Base-by-base conservation (phyloP, 371 early-diverging fungal genomes). In the Parasitella parasitica region DNA sequence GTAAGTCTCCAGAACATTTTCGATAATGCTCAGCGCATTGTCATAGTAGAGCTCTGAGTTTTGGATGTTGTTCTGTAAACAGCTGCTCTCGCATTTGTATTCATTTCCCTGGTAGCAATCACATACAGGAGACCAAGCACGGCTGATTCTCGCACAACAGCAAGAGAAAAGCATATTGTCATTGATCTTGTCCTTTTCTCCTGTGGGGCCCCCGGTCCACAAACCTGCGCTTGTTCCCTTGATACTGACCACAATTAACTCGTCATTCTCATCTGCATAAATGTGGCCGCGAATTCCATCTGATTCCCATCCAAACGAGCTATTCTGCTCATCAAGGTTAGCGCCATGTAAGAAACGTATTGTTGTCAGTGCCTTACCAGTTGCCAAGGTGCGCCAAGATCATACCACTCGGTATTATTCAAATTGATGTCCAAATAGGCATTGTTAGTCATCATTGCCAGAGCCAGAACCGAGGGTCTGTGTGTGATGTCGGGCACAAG, bases 151-250 rank as follows among this genome's bases (percentile, higher is more conserved):
- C 6, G 91, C 98, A 79, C 97, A 97, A 77, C 99, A 98, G 77
- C 99, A 98, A 1, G 95, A 95, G 72, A 97, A 98, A 67, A 98
- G 80, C 50, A 92, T 79, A 70, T 97, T 97, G 73, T 97, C 97
- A 78, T 95, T 96, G 55, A 75, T 76, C 70, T 94, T 94, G 74
- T 95, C 96, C 32, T 85, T 84, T 9, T 81, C 84, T 4, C 89
- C 87, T 6, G 95, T 92, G 18, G 87, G 82, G 18, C 88, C 93
- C 18, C 91, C 91, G 8, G 84, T 83, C 56, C 90, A 82, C 36
- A 90, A 64, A 18, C 84, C 84, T 34, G 88, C 88, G 20, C 88
- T 86, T 11, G 98, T 97, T 38, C 98, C 98, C 71, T 98, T 98
- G 63, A 96, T 78, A 41, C 90, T 86, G 41, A 98, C 73, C 18